Evolutionary conservation across 2,329 filamentous ascomycete genomes (phyloP), one percentile per base, ranked within the genome.

Genomic region (Beauveria sp.): DNA sequence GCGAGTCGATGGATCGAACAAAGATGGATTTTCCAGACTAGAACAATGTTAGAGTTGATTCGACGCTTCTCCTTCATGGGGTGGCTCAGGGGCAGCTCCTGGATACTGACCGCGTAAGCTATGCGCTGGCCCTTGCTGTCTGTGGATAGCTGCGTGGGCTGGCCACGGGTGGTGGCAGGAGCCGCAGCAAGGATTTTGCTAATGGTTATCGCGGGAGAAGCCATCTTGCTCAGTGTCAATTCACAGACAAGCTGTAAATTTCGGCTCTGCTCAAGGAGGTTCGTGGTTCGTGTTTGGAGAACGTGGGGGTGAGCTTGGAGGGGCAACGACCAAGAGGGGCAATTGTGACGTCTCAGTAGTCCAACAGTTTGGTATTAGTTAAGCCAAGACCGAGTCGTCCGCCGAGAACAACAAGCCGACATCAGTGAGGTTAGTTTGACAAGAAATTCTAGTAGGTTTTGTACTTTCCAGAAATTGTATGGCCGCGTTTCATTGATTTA

Each of bases 11-110:
- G 64, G 88, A 92, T 68, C 94, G 91, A 53, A 99, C 82, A 77
- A 97, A 97, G 76, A 99, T 88, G 64, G 93, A 97, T 80, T 97
- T 97, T 71, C 91, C 92, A 58, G 92, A 93, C 91, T 96, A 26
- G 2, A 4, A 44, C 1, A 9, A 22, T 5, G 56, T 59, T n/a
- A 59, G 56, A 30, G 12, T 6, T 12, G 12, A 24, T 52, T 52
- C 14, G 18, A n/a, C 2, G 2, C 2, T 6, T 9, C 12, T 9
- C 2, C 7, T 37, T 18, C 10, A 37, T 6, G 5, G 1, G 26
- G 44, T 18, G 7, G 48, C 50, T 54, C 22, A 8, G 28, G 22
- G 48, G n/a, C 50, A 44, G 56, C n/a, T 34, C 2, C 4, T 24
- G 44, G 44, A 61, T 56, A 75, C 87, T 74, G 81, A 96, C 92